These are phyloP conservation scores for Colletotrichum kahawae DNA, from an alignment of 2,329 filamentous ascomycete species.

Conservation along the genomic window DNA sequence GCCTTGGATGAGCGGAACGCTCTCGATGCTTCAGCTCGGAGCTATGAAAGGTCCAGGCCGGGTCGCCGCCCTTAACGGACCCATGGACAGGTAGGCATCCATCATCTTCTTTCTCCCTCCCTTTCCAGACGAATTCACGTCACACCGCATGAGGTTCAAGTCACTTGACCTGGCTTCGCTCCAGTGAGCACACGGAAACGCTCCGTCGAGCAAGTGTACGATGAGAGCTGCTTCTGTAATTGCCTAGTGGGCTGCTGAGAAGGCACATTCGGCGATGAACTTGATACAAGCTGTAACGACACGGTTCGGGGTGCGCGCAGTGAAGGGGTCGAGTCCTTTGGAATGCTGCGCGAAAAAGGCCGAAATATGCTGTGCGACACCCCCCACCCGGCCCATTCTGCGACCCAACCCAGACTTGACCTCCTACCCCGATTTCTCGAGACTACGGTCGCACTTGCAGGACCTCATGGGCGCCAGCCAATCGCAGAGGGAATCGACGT, in stretches of 20 bases:
- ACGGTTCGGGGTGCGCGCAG: slow-evolving; percentile 15
- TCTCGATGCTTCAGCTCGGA: slow-evolving; percentile 79
- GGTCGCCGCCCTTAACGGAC: slow-evolving; percentile 76
- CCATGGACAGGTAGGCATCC: slow-evolving; percentile 84
- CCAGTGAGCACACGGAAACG: slow-evolving; percentile 39
- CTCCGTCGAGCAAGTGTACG: slow-evolving; percentile 36
- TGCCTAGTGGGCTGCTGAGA: background rate
- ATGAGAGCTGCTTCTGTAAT: slow-evolving; percentile 16
- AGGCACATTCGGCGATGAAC: background rate
- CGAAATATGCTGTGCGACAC: slow-evolving; percentile 21
- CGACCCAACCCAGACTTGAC: slow-evolving; percentile 23
- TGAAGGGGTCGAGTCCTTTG: background rate
- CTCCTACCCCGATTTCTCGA: slow-evolving; percentile 16
- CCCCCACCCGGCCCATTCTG: slow-evolving; percentile 17
- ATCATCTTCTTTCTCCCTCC: slow-evolving; percentile 32
- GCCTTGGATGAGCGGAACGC: slow-evolving; percentile 84
- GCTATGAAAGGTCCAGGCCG: slow-evolving; percentile 75
- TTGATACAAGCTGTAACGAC: background rate
- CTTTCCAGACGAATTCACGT: slow-evolving; percentile 24
- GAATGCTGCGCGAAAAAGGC: slow-evolving; percentile 8
- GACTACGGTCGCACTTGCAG: slow-evolving; percentile 8
- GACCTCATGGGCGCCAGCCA: slow-evolving; percentile 35
- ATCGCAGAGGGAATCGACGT: slow-evolving; percentile 39
- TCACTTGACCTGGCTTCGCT: slow-evolving; percentile 49
- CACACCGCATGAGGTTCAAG: slow-evolving; percentile 48